Evolutionary conservation across 2,329 filamentous ascomycete species (phyloP), one percentile per base, ranked within the genome.

Genomic region (Colletotrichum paranaense): DNA sequence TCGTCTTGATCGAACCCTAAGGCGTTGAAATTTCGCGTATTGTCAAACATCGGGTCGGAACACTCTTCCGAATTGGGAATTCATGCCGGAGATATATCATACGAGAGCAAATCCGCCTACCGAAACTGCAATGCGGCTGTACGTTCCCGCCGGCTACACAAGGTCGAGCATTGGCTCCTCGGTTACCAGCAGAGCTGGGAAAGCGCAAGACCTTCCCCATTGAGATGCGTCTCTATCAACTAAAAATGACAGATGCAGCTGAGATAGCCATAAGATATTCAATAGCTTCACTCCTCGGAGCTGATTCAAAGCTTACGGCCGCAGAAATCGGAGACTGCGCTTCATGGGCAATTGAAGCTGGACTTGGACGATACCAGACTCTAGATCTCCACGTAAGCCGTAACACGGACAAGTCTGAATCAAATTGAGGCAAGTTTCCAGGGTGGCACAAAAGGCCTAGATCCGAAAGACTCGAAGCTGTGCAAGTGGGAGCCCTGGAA

Each of bases 101-200:
- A 42, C 22, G 32, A 68, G 14, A 30, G 28, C 22, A 16, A 28
- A 62, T 35, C 32, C 16, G 49, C 16, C 7, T 58, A 53, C 28
- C 46, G 3, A 67, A 9, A 19, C 11, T 35, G 28, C 2, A 12
- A 35, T 35, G 35, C n/a, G 22, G 32, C 68, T 62, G 68, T 42
- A 28, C 16, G 57, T 68, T 62, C n/a, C 64, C 64, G 64, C 52
- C 7, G n/a, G 64, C 62, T 57, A 9, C 68, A 68, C 68, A n/a
- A 38, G 24, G 9, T 12, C 22, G 38, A 42, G 11, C 24, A 28
- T 22, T 7, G 32, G 26, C 28, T 38, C n/a, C 26, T 38, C 28
- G 28, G 46, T 8, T 53, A n/a, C 35, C 14, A 19, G 46, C 59
- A 35, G n/a, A 26, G 22, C 62, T 26, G n/a, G 14, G 42, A 49